A percentile compares a stretch with the other conserved stretches of the same genome.
These are phyloP conservation scores for Pezicula neosporulosa DNA, from an alignment of 2,329 filamentous ascomycete genomes.

Conservation along the genomic window DNA sequence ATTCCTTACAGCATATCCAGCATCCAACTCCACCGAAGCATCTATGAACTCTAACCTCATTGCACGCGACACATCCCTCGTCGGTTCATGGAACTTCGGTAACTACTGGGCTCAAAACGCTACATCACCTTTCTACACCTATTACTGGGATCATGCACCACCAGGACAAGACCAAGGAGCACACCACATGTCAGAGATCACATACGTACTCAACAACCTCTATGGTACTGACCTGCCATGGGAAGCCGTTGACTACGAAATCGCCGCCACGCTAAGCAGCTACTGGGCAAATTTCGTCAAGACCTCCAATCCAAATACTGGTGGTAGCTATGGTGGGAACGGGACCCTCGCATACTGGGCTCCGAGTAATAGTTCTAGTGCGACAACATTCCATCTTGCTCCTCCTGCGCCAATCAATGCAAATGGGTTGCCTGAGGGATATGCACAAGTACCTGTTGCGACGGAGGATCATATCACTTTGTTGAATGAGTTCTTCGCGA, in stretches of 20 bases:
- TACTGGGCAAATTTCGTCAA: slow-evolving; percentile 75
- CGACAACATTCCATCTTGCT: neutral
- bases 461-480: too few species aligned
- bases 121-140: slow-evolving; percentile 24
- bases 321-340: slow-evolving; percentile 4
- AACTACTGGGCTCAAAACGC: slow-evolving; percentile 20
- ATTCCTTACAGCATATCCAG: slow-evolving; percentile 23
- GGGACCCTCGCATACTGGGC: slow-evolving; percentile 1
- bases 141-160: slow-evolving; percentile 28
- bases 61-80: slow-evolving; percentile 20
- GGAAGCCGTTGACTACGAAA: slow-evolving; percentile 21
- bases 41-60: slow-evolving; percentile 18
- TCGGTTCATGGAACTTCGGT: slow-evolving; percentile 25
- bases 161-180: slow-evolving; percentile 20
- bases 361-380: too few species aligned
- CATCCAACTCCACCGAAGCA: slow-evolving; percentile 17
- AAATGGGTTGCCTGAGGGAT: neutral
- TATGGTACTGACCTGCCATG: slow-evolving; percentile 20
- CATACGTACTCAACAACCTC: slow-evolving; percentile 30
- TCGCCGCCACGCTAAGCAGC: slow-evolving; percentile 43
- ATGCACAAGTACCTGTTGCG: too few species aligned
- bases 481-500: too few species aligned
- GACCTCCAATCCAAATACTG: slow-evolving; percentile 59
- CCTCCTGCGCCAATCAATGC: slow-evolving; percentile 2
- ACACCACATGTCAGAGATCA: slow-evolving; percentile 28